A percentile compares a stretch with the other conserved stretches of the same genome.
phyloP scores from a whole-genome alignment of 2,329 filamentous ascomycete species.

The Daldinia sp. region DNA sequence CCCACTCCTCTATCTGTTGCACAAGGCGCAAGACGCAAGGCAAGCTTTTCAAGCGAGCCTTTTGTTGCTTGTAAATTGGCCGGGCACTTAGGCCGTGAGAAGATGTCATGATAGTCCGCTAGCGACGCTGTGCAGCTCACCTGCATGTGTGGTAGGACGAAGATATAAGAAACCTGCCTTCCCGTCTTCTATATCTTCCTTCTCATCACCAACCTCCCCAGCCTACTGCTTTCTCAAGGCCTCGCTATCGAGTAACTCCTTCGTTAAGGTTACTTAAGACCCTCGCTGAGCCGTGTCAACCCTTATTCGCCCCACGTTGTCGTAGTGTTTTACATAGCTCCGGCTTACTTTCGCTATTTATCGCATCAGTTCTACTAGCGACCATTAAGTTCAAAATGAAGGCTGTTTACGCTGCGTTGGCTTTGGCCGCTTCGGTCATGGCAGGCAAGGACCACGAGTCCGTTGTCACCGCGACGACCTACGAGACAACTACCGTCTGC shows the following conservation, averaged over 20 bases:
- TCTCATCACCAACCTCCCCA: conserved; percentile 38
- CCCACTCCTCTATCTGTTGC: conserved; percentile 23
- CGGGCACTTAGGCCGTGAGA: conserved; percentile 25
- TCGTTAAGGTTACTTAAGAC: conserved; percentile 52
- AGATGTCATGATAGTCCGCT: conserved; percentile 42
- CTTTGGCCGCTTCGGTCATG: conserved; percentile 46
- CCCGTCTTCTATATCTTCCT: conserved; percentile 31
- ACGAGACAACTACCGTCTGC: conserved; percentile 60
- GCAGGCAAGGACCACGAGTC: conserved; percentile 38
- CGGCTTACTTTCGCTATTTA: conserved; percentile 30
- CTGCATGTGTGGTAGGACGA: conserved; percentile 37
- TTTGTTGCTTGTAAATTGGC: conserved; percentile 30
- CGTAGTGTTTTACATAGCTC: conserved; percentile 28
- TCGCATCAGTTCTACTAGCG: conserved; percentile 15
- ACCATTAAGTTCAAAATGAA: conserved; percentile 47
- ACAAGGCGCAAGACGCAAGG: conserved; percentile 11
- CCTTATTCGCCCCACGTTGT: conserved; percentile 20
- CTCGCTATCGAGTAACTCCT: conserved; percentile 47
- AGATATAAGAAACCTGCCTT: conserved; percentile 44
- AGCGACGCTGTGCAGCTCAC: conserved; percentile 34
- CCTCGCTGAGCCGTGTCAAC: conserved; percentile 33
- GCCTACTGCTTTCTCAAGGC: conserved; percentile 29
- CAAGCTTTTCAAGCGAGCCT: conserved; percentile 22
- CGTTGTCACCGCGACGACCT: conserved; percentile 50
- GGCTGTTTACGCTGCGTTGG: conserved; percentile 45